Percentiles rank a stretch among this genome's conserved stretches.
phyloP scores from a whole-genome alignment of 352 stramenopile species.

The Globisporangium radiosum region DNA sequence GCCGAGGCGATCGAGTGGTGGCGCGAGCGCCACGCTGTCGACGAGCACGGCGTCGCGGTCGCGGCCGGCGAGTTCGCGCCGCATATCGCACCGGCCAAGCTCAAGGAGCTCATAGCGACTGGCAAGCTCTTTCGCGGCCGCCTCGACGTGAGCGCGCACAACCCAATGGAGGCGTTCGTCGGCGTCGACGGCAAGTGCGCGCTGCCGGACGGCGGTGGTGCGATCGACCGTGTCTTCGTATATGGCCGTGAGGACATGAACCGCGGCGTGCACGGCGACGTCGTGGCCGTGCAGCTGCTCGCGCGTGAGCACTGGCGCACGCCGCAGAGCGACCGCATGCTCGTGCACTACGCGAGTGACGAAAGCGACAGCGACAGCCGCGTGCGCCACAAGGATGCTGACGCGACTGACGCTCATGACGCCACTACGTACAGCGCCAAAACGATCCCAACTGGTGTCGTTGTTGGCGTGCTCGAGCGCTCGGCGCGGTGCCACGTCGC shows the following conservation, averaged over 20 bases:
- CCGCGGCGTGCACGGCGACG: conserved; percentile 95
- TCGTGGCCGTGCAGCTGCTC: conserved; percentile 93
- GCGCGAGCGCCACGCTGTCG: conserved; percentile 19
- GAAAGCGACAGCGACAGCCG: conserved; percentile 23
- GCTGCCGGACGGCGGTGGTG: background rate
- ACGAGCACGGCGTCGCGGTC: conserved; percentile 16
- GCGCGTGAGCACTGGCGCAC: conserved; percentile 67
- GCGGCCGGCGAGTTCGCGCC: conserved; percentile 45
- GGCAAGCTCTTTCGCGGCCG: conserved; percentile 33
- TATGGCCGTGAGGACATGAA: conserved; percentile 89
- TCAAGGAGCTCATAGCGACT: conserved; percentile 27
- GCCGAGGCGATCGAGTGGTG: conserved; percentile 47
- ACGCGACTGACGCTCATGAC: conserved; percentile 1
- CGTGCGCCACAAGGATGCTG: conserved; percentile 10
- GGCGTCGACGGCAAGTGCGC: conserved; percentile 28
- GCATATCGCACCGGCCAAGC: conserved; percentile 30
- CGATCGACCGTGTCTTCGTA: conserved; percentile 57
- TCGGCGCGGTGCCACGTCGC: conserved; percentile 58
- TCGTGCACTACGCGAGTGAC: conserved; percentile 68
- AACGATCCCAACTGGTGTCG: conserved; percentile 58
- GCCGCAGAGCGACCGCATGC: conserved; percentile 50
- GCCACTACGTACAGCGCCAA: background rate
- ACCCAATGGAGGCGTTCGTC: conserved; percentile 73
- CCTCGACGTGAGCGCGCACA: conserved; percentile 65
- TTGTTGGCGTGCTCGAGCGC: conserved; percentile 85